Evolutionary conservation across 371 early-diverging fungal genomes (phyloP).

Genomic region (Syncephalastrum racemosum): DNA sequence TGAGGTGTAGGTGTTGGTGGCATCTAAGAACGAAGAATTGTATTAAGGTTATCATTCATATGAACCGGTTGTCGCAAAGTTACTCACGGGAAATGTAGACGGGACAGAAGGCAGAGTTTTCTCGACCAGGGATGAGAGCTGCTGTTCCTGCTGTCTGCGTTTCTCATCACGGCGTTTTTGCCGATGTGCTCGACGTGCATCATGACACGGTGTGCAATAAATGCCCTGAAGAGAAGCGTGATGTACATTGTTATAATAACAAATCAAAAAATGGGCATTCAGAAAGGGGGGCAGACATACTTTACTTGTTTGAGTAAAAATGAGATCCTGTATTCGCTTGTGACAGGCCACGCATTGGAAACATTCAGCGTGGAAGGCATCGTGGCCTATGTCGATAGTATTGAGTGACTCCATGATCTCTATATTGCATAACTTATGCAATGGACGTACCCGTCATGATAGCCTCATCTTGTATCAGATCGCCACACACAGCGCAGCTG

Average conservation of each 20-base stretch:
- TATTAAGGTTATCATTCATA: background rate
- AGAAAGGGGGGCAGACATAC: constrained; percentile 19
- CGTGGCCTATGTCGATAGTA: constrained; percentile 54
- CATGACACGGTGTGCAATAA: constrained; percentile 48
- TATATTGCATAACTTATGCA: background rate
- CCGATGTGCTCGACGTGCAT: constrained; percentile 35
- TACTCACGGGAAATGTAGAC: constrained; percentile 6
- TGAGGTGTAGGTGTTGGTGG: constrained; percentile 1
- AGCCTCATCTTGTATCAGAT: constrained; percentile 84
- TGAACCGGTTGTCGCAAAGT: constrained; percentile 1
- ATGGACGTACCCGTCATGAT: constrained; percentile 70
- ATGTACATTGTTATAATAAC: background rate
- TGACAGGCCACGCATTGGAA: constrained; percentile 78
- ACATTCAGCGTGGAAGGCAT: constrained; percentile 83
- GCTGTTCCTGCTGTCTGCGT: constrained; percentile 18
- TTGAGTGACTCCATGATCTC: background rate
- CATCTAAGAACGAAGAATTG: background rate
- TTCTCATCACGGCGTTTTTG: constrained; percentile 36
- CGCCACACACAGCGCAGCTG: constrained; percentile 73
- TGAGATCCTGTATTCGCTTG: constrained; percentile 71
- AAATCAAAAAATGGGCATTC: constrained; percentile 1
- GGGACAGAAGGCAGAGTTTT: constrained; percentile 13
- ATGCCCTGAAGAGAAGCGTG: constrained; percentile 32
- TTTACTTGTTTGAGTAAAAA: constrained; percentile 80
- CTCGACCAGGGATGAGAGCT: constrained; percentile 5